These are phyloP conservation scores for Colletotrichum sp. DNA, from an alignment of 2,329 filamentous ascomycete species.

Conservation along the genomic window DNA sequence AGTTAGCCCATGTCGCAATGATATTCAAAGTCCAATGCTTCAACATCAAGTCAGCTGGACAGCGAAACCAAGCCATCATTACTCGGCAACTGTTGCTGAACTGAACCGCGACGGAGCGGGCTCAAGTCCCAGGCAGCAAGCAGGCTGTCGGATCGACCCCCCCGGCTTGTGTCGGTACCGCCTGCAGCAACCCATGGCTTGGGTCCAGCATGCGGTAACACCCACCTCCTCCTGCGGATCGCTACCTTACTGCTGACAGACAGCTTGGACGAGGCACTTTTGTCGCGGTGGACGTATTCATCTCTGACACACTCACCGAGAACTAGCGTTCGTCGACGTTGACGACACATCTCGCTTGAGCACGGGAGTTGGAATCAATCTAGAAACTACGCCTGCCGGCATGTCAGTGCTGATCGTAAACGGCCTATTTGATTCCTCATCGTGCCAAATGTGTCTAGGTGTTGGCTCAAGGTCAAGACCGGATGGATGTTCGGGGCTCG, in stretches of 20 bases:
- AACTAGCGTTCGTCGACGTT: not conserved
- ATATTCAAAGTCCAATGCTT: not conserved
- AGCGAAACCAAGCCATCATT: not conserved
- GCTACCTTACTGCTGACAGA: not conserved
- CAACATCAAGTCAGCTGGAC: not conserved
- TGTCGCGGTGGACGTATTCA: not conserved
- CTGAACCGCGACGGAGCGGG: not conserved
- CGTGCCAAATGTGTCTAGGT: not conserved
- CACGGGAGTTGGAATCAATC: not conserved
- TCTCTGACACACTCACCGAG: not conserved
- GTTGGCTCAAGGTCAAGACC: not conserved
- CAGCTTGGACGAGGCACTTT: not conserved
- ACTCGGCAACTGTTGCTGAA: not conserved
- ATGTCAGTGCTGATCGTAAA: not conserved
- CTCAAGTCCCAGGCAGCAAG: not conserved
- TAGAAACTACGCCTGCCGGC: not conserved
- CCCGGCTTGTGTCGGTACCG: not conserved
- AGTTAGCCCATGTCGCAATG: not conserved
- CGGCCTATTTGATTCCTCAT: not conserved
- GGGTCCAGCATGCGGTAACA: not conserved
- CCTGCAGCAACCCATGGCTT: not conserved
- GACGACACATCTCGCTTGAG: not conserved
- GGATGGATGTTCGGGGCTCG: not conserved
- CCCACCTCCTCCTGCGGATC: not conserved
- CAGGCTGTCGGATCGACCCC: not conserved